Base-by-base conservation (phyloP, 129 eudicot genomes). In the Flaveria trinervia region DNA sequence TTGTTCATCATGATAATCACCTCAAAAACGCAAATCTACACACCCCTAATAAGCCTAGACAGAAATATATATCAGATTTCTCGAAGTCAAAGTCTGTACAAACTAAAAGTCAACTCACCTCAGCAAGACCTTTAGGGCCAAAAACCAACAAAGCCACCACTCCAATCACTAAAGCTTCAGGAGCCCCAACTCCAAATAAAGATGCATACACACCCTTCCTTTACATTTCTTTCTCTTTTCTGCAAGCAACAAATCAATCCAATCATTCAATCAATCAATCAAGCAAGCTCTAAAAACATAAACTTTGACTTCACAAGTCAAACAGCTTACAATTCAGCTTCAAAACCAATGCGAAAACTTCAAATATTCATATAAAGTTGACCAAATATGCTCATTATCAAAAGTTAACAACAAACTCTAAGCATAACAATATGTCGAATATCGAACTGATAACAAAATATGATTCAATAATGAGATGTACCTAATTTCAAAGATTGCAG, bases 51-150 rank as follows among this genome's bases (percentile, higher is more conserved):
- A 54, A 16, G 2, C 22, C 23, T 16, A 54, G 48, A 44, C 48
- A 54, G 9, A 17, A 54, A 4, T 9, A 0, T 54, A 4, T 20
- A 51, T 56, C 64, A 56, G 9, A 56, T 13, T 17, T 12, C 55
- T 72, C 17, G 0, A n/a, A 16, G 16, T 62, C 15, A 7, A 73
- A 73, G 39, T 12, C 52, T 22, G 39, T 14, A 49, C 5, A 76
- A 22, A 44, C 15, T 39, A 48, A 55, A 80, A 72, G 65, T 68
- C 43, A 73, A 79, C 78, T 75, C 36, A 91, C 98, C 86, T 94
- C 98, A 77, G 98, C 98, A 84, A 94, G 97, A 76, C 98, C 98
- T 85, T 94, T 94, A n/a, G 98, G 98, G n/a, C 98, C 98, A 74
- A 94, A 94, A 80, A 94, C 98, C 85, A 94, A 80, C 90, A 94